Percentiles rank a stretch among this genome's conserved stretches.
Evolutionary conservation across 2,329 filamentous ascomycete species (phyloP).

Genomic region (Epichloe gansuensis): DNA sequence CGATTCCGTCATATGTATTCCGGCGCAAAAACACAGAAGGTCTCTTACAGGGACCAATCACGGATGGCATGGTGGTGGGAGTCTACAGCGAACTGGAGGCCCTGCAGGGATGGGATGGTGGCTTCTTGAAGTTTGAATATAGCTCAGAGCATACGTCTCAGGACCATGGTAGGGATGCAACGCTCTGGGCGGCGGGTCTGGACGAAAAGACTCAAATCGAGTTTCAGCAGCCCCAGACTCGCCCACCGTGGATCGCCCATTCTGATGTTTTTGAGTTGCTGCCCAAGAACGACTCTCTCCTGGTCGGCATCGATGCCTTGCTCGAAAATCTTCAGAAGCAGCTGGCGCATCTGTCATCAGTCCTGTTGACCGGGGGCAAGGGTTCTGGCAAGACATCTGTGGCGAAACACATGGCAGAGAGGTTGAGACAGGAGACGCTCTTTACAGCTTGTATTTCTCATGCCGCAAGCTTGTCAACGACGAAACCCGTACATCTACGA

Average conservation of each 20-base stretch:
- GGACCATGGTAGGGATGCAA: constrained; percentile 34
- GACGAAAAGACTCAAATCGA: constrained; percentile 65
- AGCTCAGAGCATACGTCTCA: constrained; percentile 20
- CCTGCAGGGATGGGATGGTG: constrained; percentile 64
- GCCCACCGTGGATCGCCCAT: constrained; percentile 43
- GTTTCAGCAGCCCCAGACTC: constrained; percentile 60
- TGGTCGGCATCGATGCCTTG: constrained; percentile 77
- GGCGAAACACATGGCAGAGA: constrained; percentile 62
- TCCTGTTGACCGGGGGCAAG: constrained; percentile 77
- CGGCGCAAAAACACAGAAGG: constrained; percentile 40
- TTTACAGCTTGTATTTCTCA: constrained; percentile 76
- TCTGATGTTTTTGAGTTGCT: constrained; percentile 38
- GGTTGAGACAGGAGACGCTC: constrained; percentile 57
- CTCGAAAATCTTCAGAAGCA: constrained; percentile 63
- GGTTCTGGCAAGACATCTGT: constrained; percentile 84
- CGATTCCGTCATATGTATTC: constrained; percentile 62
- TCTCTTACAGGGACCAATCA: constrained; percentile 72
- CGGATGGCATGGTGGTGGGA: constrained; percentile 72
- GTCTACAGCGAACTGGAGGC: constrained; percentile 40
- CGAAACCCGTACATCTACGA: constrained; percentile 75
- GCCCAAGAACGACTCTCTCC: constrained; percentile 41
- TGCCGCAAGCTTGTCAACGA: constrained; percentile 83
- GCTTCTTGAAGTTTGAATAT: constrained; percentile 64
- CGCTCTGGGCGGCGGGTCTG: constrained; percentile 64
- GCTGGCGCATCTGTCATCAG: constrained; percentile 74